Evolutionary conservation across 1,139 yeast species (phyloP), one percentile per base, ranked within the genome.

Genomic region (Kurtzmaniella natalensis): DNA sequence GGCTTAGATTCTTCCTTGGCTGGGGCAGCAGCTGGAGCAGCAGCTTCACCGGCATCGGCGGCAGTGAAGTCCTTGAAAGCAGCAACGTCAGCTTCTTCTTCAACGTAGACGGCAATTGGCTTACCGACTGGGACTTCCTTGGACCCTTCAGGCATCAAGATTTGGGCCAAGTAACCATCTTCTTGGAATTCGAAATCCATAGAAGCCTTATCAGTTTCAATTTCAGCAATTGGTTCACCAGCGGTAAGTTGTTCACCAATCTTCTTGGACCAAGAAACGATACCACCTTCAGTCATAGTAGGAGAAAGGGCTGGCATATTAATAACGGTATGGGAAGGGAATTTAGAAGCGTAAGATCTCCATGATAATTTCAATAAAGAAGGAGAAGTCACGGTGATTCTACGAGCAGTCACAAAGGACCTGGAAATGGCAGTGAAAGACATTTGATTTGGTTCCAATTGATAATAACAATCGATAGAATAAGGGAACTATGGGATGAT

Each of bases 131-230:
- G 88, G 37, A 94, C 70, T 52, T 92, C 96, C 63, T 87, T 81
- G 40, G 95, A 64, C 36, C 97, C 96, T 45, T 81, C 89, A 24
- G 77, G 88, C 44, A 88, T 73, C 48, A 94, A 71, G 48, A 88
- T 81, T 72, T 92, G 86, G 46, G 98, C 97, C 55, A 92, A 71
- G 69, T 59, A 88, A 40, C 98, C 99, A 40, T 94, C 99, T 51
- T 94, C 99, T 70, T 89, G 97, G 72, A 92, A 92, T 67, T 92
- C 99, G 54, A 88, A 92, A 66, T 94, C 99, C 96, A 92, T 92
- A 45, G 89, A 83, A 38, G 99, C 98, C 72, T 92, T 92, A 62
- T 92, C 99, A 46, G 99, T 92, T 69, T 92, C 98, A 46, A 92
- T 83, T 64, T 92, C 98, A 38, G 96, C 96, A 49, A 92, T 77